Evolutionary conservation across 768 basidiomycete species (phyloP), one percentile per base, ranked within the genome.

Genomic region (Dioszegia aurantiaca): DNA sequence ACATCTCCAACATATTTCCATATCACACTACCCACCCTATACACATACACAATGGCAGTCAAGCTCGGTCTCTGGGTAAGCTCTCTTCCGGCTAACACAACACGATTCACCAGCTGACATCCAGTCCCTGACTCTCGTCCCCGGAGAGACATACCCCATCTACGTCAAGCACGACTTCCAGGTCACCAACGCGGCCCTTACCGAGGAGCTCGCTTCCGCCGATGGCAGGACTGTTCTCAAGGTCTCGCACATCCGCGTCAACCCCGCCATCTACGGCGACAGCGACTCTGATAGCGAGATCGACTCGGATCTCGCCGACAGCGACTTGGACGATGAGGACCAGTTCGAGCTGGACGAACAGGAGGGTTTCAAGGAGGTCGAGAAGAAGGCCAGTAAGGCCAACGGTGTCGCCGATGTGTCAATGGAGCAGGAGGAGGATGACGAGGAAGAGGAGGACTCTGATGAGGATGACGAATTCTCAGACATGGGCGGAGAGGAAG

Each of bases 171-270:
- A 82, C 33, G 87, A 88, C 77, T 78, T 93, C 71, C 82, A 82
- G 70, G 83, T 95, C 70, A 90, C 88, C 71, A 91, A 90, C 73
- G 84, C 86, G 43, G 83, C 90, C 2, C 83, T 92, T 48, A 87
- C 87, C 52, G 86, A 89, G 58, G 81, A 83, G 65, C 79, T 93
- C 56, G 80, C 77, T 37, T 86, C 90, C 73, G 67, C 79, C 48
- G 78, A 79, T 48, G 74, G 70, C 40, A 68, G 77, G 60, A 76
- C 77, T 5, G 76, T 78, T 57, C 58, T 78, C 59, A 77, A 77
- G 70, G 72, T 78, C 52, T 76, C 75, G 26, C 75, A 77, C 70
- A 59, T 68, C 58, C 71, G 70, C 23, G 63, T 72, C 63, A 67
- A 70, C 58, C 64, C 73, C 4, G 56, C 56, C 47, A 60, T 58